Base-by-base conservation (phyloP, 768 basidiomycete genomes). In the Trametes villosa region DNA sequence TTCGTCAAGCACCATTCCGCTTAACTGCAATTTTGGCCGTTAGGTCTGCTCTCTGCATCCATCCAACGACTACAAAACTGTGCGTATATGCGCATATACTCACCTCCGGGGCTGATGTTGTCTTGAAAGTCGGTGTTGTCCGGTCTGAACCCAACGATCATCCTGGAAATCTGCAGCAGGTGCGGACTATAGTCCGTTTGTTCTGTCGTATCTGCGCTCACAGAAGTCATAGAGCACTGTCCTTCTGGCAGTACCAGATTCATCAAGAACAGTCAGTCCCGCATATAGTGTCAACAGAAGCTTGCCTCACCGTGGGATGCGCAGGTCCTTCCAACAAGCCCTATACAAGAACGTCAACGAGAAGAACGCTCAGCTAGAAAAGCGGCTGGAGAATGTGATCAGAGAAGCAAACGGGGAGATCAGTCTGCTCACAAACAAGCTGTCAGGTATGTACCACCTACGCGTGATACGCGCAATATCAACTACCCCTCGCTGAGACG, bases 181-280 rank as follows among this genome's bases (percentile, higher is more conserved):
- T 87, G 55, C 20, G 63, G 61, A 50, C 31, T 12, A 8, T 4
- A 33, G 26, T 6, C 24, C 38, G 4, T 26, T 15, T 13, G 8
- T 29, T 22, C 13, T 24, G 26, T 0, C 12, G 12, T n/a, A 18
- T 26, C 22, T 9, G n/a, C 46, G 24, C 48, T 33, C 12, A 49
- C 13, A 9, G 30, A 31, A 38, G 31, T 22, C 24, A 7, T 7
- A 66, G 91, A 22, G 91, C 92, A 4, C 83, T 94, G 58, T 90
- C 92, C 4, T 94, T 94, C 72, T 94, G 92, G 92, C 90, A 92
- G 71, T 94, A 94, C 71, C 92, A 94, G 68, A 83, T 87, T 51
- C 89, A 91, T 63, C 92, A 94, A 74, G 92, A 94, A 77, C 86
- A 83, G 92, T 90, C 57, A 58, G 75, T 66, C 24, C 22, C 56